Evolutionary conservation across 148 eudicot genomes (phyloP).

Genomic region (Cornus controversa): DNA sequence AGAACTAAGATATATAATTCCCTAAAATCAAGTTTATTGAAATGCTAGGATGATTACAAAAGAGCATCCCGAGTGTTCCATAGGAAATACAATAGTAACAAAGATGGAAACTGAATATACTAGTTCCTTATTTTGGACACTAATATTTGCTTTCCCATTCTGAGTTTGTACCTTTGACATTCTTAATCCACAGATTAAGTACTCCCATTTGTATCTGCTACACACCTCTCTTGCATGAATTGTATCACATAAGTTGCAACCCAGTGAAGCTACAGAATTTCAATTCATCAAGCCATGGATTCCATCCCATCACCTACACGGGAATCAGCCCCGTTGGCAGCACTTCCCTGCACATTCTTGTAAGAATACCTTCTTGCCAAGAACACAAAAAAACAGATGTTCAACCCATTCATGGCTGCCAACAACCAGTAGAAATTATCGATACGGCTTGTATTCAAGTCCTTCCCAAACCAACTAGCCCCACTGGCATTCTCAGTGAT

Average conservation of each 20-base stretch:
- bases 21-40: too few species aligned
- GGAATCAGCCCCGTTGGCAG: background rate
- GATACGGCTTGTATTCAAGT: slow-evolving; percentile 40
- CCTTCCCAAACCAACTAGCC: slow-evolving; percentile 49
- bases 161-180: background rate
- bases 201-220: background rate
- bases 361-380: slow-evolving; percentile 40
- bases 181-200: background rate
- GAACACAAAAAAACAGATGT: slow-evolving; percentile 26
- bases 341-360: slow-evolving; percentile 31
- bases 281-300: background rate
- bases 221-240: background rate
- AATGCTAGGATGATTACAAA: background rate
- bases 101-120: background rate
- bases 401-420: slow-evolving; percentile 22
- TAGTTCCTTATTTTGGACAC: background rate
- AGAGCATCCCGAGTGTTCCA: background rate
- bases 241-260: too few species aligned
- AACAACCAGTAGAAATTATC: slow-evolving; percentile 51
- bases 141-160: background rate
- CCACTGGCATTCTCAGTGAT: slow-evolving; percentile 36
- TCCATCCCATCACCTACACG: background rate
- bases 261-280: background rate
- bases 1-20: too few species aligned
- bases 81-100: background rate